Conservation (phyloP, 75 land plant genomes). For the Cupressus sempervirens region DNA sequence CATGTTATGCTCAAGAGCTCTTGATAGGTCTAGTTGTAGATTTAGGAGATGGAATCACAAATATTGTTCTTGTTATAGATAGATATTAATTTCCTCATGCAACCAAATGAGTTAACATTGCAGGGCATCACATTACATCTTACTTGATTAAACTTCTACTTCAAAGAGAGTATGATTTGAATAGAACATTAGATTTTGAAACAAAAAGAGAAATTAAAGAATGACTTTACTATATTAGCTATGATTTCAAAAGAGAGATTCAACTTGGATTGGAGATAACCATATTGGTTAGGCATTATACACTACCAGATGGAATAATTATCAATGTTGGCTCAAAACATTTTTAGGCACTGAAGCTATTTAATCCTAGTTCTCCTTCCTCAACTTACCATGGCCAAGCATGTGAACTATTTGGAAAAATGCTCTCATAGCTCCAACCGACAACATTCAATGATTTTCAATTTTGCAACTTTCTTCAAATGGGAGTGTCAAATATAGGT, state of each 20-base stretch:
- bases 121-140: too few relatives aligned
- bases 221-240: constrained; percentile 51
- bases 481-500: too few relatives aligned
- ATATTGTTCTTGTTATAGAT: constrained; percentile 59
- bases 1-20: constrained; percentile 55
- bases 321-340: constrained; percentile 52
- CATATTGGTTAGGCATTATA: constrained; percentile 46
- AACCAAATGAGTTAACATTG: constrained; percentile 50
- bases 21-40: constrained; percentile 54
- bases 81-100: constrained; percentile 51
- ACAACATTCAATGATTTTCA: too few relatives aligned
- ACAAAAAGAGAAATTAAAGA: constrained; percentile 54
- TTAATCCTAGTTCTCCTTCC: too few relatives aligned
- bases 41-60: constrained; percentile 57
- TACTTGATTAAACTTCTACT: constrained; percentile 54
- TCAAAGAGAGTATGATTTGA: constrained; percentile 50
- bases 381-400: too few relatives aligned
- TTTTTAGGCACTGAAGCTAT: constrained; percentile 58
- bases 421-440: too few relatives aligned
- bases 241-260: constrained; percentile 49
- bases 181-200: constrained; percentile 57
- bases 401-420: too few relatives aligned
- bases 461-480: too few relatives aligned
- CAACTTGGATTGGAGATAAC: constrained; percentile 57
- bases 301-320: constrained; percentile 56